A percentile compares a stretch with the other conserved stretches of the same genome.
phyloP scores from a whole-genome alignment of 371 early-diverging fungal genomes.

The Thermomucor indicae-seudaticae region DNA sequence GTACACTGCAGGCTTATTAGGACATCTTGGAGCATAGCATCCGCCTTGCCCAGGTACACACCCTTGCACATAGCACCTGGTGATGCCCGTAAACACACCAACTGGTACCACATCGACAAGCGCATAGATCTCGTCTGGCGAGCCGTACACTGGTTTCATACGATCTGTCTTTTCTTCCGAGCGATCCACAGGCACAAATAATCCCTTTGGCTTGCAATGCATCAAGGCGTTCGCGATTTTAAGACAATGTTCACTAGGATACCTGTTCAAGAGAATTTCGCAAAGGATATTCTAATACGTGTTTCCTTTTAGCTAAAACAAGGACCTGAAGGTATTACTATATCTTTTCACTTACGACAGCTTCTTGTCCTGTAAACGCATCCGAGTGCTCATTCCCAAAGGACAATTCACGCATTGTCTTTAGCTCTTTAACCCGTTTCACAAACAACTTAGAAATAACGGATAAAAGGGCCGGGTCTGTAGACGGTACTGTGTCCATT shows the following conservation, averaged over 20 bases:
- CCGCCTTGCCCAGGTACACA: constrained; percentile 15
- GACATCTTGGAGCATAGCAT: constrained; percentile 24
- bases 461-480: constrained; percentile 11
- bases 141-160: constrained; percentile 10
- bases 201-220: constrained; percentile 14
- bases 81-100: constrained; percentile 16
- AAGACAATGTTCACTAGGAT: constrained; percentile 8
- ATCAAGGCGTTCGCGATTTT: constrained; percentile 15
- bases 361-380: constrained; percentile 20
- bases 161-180: constrained; percentile 6
- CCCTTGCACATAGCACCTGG: constrained; percentile 13
- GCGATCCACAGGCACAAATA: constrained; percentile 20
- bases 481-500: not conserved
- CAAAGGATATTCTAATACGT: not conserved
- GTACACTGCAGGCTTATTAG: constrained; percentile 12
- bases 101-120: constrained; percentile 1
- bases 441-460: constrained; percentile 12
- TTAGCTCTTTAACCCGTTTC: constrained; percentile 8
- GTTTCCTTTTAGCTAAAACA: not conserved
- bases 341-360: constrained; percentile 12
- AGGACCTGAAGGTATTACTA: not conserved
- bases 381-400: constrained; percentile 11
- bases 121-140: constrained; percentile 13
- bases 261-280: not conserved
- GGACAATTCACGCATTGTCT: constrained; percentile 19